Evolutionary conservation across 805 yeast genomes (phyloP).

Genomic region (Metschnikowia corniflorae): DNA sequence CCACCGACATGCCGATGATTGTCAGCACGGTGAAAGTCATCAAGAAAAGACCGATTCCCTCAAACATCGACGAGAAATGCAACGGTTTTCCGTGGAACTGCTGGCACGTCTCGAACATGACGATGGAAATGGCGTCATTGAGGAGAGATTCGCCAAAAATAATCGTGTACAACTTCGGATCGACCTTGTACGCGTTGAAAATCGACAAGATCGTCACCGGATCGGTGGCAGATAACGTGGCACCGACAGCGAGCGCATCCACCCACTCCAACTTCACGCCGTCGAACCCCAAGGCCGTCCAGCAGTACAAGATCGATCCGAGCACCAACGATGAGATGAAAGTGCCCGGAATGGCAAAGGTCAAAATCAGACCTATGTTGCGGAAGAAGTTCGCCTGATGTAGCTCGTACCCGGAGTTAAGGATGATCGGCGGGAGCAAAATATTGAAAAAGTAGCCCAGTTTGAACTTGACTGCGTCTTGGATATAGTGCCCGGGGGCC

Average conservation of each 20-base stretch:
- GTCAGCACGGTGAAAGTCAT: slow-evolving; percentile 91
- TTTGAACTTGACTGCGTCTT: slow-evolving; percentile 93
- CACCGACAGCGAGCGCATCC: slow-evolving; percentile 97
- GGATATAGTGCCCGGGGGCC: slow-evolving; percentile 95
- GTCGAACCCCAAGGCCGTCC: slow-evolving; percentile 91
- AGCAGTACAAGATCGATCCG: slow-evolving; percentile 81
- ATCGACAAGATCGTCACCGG: slow-evolving; percentile 96
- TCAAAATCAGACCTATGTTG: slow-evolving; percentile 84
- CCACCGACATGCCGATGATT: slow-evolving; percentile 83
- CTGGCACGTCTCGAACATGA: slow-evolving; percentile 98
- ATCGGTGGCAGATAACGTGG: slow-evolving; percentile 96
- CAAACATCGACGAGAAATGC: slow-evolving; percentile 71
- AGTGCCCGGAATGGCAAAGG: slow-evolving; percentile 97
- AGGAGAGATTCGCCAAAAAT: slow-evolving; percentile 94
- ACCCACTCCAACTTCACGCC: slow-evolving; percentile 86
- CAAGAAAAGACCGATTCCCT: slow-evolving; percentile 89
- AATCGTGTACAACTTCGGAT: slow-evolving; percentile 93
- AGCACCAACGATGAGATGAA: slow-evolving; percentile 86
- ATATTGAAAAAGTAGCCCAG: slow-evolving; percentile 92
- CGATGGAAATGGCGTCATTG: slow-evolving; percentile 97
- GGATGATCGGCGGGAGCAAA: slow-evolving; percentile 89
- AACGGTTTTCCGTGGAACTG: slow-evolving; percentile 85
- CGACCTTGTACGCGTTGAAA: slow-evolving; percentile 96
- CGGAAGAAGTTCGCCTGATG: slow-evolving; percentile 94
- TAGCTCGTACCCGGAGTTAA: slow-evolving; percentile 93